phyloP scores from a whole-genome alignment of 2,329 filamentous ascomycete species.

The Apiospora rasikravindrae region DNA sequence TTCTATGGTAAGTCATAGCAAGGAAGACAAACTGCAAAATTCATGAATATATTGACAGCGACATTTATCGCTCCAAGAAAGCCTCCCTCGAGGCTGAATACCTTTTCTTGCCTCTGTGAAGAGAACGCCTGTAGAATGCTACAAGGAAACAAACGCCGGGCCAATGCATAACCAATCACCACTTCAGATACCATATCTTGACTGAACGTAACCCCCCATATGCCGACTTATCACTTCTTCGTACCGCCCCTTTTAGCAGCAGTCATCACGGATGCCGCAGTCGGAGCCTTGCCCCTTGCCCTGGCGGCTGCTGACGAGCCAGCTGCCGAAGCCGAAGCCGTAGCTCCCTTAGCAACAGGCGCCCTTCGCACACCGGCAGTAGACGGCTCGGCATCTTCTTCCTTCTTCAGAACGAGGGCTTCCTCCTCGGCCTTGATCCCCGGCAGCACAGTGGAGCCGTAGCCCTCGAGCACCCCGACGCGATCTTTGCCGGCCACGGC shows the following conservation, averaged over 20 bases:
- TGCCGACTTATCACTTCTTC: slow-evolving; percentile 4
- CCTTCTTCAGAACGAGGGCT: slow-evolving; percentile 32
- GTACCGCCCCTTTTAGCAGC: slow-evolving; percentile 18
- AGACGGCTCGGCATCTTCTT: slow-evolving; percentile 23
- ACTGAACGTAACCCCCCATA: neutral
- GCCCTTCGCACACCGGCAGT: slow-evolving; percentile 25
- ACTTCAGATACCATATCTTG: neutral
- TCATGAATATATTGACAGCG: slow-evolving; percentile 14
- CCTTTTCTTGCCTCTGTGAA: neutral
- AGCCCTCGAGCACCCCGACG: slow-evolving; percentile 33
- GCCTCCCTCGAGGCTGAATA: neutral
- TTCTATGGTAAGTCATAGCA: slow-evolving; percentile 9
- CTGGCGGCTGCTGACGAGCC: slow-evolving; percentile 22
- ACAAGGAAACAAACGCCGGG: slow-evolving; percentile 15
- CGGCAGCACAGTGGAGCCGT: slow-evolving; percentile 24
- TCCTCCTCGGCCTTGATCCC: slow-evolving; percentile 27
- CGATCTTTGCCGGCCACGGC: slow-evolving; percentile 38
- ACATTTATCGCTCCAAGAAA: neutral
- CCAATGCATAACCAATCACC: slow-evolving; percentile 1
- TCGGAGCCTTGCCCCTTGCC: slow-evolving; percentile 33
- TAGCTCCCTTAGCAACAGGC: slow-evolving; percentile 32
- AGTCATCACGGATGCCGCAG: neutral
- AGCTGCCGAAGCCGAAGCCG: slow-evolving; percentile 26
- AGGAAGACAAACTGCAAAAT: neutral
- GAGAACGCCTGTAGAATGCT: slow-evolving; percentile 12